Conservation (phyloP, 345 rosid species). For the Lumnitzera littorea region DNA sequence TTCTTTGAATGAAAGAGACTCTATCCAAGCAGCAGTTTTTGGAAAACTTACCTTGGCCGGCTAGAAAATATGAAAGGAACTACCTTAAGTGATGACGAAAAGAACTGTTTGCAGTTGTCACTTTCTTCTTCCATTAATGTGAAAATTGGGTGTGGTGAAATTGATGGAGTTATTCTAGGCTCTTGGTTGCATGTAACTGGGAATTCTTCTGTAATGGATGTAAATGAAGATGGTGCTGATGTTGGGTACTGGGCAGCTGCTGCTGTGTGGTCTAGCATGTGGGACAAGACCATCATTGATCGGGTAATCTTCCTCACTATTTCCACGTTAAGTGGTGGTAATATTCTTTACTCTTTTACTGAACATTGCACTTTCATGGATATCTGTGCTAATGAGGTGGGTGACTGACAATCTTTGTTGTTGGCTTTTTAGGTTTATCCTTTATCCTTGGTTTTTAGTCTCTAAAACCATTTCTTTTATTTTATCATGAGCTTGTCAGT, state of each 20-base stretch:
- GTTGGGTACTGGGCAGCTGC: conserved; percentile 97
- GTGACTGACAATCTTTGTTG: too few species aligned
- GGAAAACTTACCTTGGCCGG: conserved; percentile 67
- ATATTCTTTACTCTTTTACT: not conserved
- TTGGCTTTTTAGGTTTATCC: too few species aligned
- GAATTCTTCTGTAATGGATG: conserved; percentile 33
- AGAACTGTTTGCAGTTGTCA: conserved; percentile 38
- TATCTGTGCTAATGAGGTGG: too few species aligned
- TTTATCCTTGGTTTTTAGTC: too few species aligned
- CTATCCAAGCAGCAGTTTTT: conserved; percentile 89
- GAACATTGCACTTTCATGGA: too few species aligned
- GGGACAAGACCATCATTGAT: conserved; percentile 94
- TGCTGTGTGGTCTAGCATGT: conserved; percentile 78
- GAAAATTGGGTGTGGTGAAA: conserved; percentile 77
- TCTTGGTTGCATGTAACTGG: conserved; percentile 66
- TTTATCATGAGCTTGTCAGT: too few species aligned
- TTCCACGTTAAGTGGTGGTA: conserved; percentile 2
- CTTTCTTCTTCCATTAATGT: conserved; percentile 34
- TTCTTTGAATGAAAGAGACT: conserved; percentile 62
- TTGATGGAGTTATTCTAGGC: conserved; percentile 94
- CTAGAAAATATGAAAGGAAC: conserved; percentile 35
- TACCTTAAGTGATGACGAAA: conserved; percentile 27
- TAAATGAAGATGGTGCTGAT: conserved; percentile 49
- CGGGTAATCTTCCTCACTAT: conserved; percentile 48
- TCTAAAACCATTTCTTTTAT: too few species aligned